These are phyloP conservation scores for Plectosphaerella plurivora DNA, from an alignment of 2,329 filamentous ascomycete genomes.

Conservation along the genomic window DNA sequence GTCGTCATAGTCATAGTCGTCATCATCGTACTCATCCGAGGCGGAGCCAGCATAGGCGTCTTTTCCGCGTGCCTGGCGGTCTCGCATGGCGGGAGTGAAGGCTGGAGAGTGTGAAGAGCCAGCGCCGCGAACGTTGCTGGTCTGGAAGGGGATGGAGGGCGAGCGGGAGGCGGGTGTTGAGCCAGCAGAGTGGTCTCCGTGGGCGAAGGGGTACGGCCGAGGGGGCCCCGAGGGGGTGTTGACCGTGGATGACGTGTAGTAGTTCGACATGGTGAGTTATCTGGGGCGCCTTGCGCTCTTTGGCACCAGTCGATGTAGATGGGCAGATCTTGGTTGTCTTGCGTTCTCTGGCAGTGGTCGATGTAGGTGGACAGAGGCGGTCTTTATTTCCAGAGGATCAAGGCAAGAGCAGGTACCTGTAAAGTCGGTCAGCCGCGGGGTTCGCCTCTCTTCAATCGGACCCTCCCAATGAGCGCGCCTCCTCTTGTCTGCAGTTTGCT, in stretches of 20 bases:
- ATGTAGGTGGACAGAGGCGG: too few relatives aligned
- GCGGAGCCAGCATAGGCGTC: constrained; percentile 40
- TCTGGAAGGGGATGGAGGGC: background rate
- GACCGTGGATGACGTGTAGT: background rate
- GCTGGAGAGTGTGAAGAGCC: constrained; percentile 7
- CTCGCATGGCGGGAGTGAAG: constrained; percentile 49
- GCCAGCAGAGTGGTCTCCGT: background rate
- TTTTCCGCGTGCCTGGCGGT: constrained; percentile 55
- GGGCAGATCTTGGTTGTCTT: too few relatives aligned
- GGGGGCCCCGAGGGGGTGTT: background rate
- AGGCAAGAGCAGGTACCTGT: too few relatives aligned
- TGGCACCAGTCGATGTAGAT: too few relatives aligned
- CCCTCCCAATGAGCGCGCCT: too few relatives aligned
- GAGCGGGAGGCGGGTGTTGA: background rate
- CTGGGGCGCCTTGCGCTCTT: too few relatives aligned
- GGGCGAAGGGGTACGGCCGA: background rate
- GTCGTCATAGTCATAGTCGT: constrained; percentile 21
- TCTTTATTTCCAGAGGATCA: background rate
- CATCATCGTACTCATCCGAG: constrained; percentile 25
- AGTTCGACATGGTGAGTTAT: background rate
- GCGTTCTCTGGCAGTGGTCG: too few relatives aligned
- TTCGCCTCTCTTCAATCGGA: too few relatives aligned
- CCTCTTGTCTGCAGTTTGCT: too few relatives aligned
- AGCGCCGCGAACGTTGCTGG: constrained; percentile 5
- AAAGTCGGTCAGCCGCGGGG: too few relatives aligned